Evolutionary conservation across 2,329 filamentous ascomycete species (phyloP).

Genomic region (Tolypocladium nubicola): DNA sequence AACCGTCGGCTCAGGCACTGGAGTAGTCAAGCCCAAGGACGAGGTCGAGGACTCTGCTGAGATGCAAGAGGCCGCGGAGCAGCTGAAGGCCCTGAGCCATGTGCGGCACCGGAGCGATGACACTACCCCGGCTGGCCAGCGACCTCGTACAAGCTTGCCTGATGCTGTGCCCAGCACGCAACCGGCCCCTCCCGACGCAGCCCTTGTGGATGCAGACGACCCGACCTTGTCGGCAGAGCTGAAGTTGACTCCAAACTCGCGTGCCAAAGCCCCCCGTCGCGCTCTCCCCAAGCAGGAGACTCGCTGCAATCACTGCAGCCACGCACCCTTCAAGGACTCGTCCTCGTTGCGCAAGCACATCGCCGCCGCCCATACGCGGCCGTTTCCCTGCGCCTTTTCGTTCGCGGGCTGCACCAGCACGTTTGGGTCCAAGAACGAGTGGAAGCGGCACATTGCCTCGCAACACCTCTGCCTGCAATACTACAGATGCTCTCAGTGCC

Average conservation of each 20-base stretch:
- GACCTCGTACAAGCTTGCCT: conserved; percentile 27
- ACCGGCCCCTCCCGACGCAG: conserved; percentile 20
- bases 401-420: conserved; percentile 74
- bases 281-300: conserved; percentile 50
- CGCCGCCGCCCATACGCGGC: conserved; percentile 56
- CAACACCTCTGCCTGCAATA: conserved; percentile 70
- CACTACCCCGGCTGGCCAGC: conserved; percentile 12
- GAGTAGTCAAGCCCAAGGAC: conserved; percentile 20
- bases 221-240: conserved; percentile 11
- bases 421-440: conserved; percentile 92
- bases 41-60: conserved; percentile 51
- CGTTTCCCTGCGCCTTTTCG: conserved; percentile 78
- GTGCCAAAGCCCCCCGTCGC: conserved; percentile 32
- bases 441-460: conserved; percentile 88
- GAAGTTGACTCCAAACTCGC: conserved; percentile 15
- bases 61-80: conserved; percentile 59
- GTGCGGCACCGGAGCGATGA: conserved; percentile 46
- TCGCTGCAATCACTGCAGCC: conserved; percentile 49
- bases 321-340: conserved; percentile 56
- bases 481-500: conserved; percentile 54
- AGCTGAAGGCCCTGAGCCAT: conserved; percentile 55
- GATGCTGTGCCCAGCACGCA: conserved; percentile 20
- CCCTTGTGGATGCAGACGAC: conserved; percentile 18
- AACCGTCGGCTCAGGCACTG: conserved; percentile 6
- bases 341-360: conserved; percentile 58